A percentile compares a stretch with the other conserved stretches of the same genome.
Evolutionary conservation across 441 rosid species (phyloP).

Genomic region (Euphorbia corollata): DNA sequence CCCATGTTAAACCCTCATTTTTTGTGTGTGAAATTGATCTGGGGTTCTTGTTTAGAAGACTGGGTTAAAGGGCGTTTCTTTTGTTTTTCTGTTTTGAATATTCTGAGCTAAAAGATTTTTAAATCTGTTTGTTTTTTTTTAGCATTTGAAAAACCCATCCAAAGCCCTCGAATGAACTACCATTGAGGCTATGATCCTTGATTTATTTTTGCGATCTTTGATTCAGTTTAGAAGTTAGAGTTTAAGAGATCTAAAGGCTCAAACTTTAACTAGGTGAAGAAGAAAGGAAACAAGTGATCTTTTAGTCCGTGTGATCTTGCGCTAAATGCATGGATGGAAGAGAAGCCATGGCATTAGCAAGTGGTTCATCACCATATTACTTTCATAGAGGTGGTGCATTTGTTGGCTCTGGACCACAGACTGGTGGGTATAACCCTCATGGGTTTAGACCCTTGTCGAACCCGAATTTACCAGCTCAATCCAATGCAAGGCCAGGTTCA

Average conservation of each 20-base stretch:
- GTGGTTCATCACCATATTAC: conserved; percentile 74
- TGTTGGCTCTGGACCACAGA: conserved; percentile 51
- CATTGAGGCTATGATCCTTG: conserved; percentile 5
- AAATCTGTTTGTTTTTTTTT: too few species aligned
- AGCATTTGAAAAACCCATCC: conserved; percentile 17
- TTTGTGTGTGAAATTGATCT: conserved; percentile 20
- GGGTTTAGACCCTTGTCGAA: conserved; percentile 54
- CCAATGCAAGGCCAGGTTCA: conserved; percentile 32
- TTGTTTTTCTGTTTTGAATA: too few species aligned
- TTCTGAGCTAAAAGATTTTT: too few species aligned
- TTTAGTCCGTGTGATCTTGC: conserved; percentile 19
- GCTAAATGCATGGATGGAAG: conserved; percentile 94
- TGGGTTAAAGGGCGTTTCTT: conserved; percentile 19
- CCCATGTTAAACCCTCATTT: conserved; percentile 28
- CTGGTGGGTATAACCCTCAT: conserved; percentile 47
- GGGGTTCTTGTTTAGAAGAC: conserved; percentile 16
- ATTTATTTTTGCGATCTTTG: conserved; percentile 5
- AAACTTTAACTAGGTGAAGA: conserved; percentile 13
- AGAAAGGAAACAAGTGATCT: conserved; percentile 14
- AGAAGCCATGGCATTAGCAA: conserved; percentile 87
- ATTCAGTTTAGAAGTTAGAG: conserved; percentile 20
- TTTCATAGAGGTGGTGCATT: conserved; percentile 59
- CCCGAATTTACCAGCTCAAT: conserved; percentile 42
- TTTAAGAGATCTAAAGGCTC: conserved; percentile 19
- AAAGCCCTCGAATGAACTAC: conserved; percentile 24